Base-by-base conservation (phyloP, 2,329 filamentous ascomycete species). In the Chrysosporium queenslandicum region DNA sequence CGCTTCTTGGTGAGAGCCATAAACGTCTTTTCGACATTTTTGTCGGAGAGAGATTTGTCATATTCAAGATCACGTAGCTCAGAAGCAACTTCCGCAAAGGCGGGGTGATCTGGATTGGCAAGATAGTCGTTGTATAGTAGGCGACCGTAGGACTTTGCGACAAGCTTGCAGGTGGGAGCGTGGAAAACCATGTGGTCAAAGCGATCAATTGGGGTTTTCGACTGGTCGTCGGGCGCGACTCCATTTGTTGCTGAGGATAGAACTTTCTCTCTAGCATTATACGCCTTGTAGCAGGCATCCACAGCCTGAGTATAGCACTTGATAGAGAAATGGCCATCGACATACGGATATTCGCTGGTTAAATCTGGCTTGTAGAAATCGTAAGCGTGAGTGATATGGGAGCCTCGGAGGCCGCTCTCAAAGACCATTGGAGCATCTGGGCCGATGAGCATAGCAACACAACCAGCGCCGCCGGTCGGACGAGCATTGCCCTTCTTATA, bases 101-200 rank as follows among this genome's bases (percentile, higher is more conserved):
- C 76, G 43, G 82, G 71, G 68, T 77, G 75, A 57, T 81, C 76
- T 45, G 86, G 80, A 68, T 88, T 78, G 68, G 74, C 73, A 32
- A 91, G 77, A 76, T 85, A 92, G 73, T 92, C 87, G 68, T 91
- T 87, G 78, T 92, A 92, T 53, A 91, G 76, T 58, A 92, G 77
- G 60, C 87, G 85, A 55, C 80, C 87, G 66, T 89, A 92, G 16
- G 85, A 89, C 75, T 92, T 92, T 66, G 85, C 76, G 56, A 92
- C 87, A 53, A 89, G 77, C 76, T 92, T 92, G 83, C 87, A 92
- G 58, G 83, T 91, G 37, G 87, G 87, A 16, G 87, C 78, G 70
- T 92, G 87, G 81, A 90, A 92, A 55, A 82, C 71, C 66, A 92
- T 71, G 74, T 88, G 87, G 71, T 91, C 86, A 69, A 92, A 92